These are phyloP conservation scores for Fusarium torreyae DNA, from an alignment of 2,329 filamentous ascomycete species.

Conservation along the genomic window DNA sequence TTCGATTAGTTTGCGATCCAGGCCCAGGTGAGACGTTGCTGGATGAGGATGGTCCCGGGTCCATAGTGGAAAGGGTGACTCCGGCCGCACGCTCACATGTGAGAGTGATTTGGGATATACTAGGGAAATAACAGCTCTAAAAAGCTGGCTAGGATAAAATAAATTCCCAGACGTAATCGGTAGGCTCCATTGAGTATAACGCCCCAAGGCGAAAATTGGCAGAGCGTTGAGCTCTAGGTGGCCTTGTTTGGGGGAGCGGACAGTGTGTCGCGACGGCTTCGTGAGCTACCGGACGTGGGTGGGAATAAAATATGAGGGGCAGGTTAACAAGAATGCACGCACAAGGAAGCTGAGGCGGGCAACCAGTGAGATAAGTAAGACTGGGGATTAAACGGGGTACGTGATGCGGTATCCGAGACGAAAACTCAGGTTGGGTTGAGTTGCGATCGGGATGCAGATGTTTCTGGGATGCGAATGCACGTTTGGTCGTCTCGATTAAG, in stretches of 20 bases:
- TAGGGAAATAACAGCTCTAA: conserved; percentile 43
- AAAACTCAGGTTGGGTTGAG: conserved; percentile 8
- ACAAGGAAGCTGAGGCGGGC: conserved; percentile 36
- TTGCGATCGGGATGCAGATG: conserved; percentile 29
- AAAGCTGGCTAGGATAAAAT: conserved; percentile 43
- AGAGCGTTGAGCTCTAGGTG: conserved; percentile 33
- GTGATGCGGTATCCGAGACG: conserved; percentile 34
- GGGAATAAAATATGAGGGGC: conserved; percentile 42
- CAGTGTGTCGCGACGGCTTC: conserved; percentile 33
- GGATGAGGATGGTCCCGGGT: conserved; percentile 46
- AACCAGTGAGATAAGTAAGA: conserved; percentile 33
- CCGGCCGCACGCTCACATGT: conserved; percentile 42
- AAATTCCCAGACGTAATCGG: conserved; percentile 29
- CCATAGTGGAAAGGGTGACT: conserved; percentile 45
- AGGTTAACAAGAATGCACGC: conserved; percentile 37
- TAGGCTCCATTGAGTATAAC: conserved; percentile 45
- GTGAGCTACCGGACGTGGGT: conserved; percentile 33
- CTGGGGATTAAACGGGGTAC: conserved; percentile 42
- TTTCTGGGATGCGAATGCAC: conserved; percentile 24
- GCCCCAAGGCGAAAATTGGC: conserved; percentile 18
- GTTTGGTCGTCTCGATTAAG: conserved; percentile 26
- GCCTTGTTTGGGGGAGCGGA: conserved; percentile 22
- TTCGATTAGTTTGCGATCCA: conserved; percentile 53
- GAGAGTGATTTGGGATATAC: conserved; percentile 19
- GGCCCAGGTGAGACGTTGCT: conserved; percentile 55